Base-by-base conservation (phyloP, 2,329 filamentous ascomycete species). In the Arthrobotrys sphaeroides region DNA sequence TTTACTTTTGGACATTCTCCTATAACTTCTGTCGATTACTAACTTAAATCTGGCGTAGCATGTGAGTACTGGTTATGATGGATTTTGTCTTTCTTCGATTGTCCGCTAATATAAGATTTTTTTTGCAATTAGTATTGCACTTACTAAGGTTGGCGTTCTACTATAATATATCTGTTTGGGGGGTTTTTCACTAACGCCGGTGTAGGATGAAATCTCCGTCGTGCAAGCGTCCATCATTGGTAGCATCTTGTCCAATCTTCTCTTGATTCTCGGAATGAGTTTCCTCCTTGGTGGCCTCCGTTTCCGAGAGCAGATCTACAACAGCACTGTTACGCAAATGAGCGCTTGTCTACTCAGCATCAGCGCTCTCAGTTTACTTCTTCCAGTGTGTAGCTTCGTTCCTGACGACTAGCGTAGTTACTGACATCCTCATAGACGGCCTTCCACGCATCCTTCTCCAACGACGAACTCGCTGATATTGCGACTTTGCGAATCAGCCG, bases 261-360 rank as follows among this genome's bases (percentile, higher is more conserved):
- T 97, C 22, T 87, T 97, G 75, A 96, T 96, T 80, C 84, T 97
- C 79, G 94, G 94, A 80, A 97, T 97, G 93, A 90, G 90, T 69
- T 97, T 97, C 82, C 87, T 96, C 61, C 84, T 96, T 22, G 94
- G 94, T 80, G 94, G 93, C 77, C 84, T 97, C 65, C 90, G 93
- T 77, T 97, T 89, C 82, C 90, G 91, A 81, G 94, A 97, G 84
- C 94, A 91, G 88, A 90, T 97, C 77, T 97, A 97, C 84, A 97
- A 97, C 84, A 95, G 90, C 83, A 97, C 92, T 20, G 92, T 97
- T 72, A 97, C 93, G 0, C 93, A 97, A 82, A 97, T 97, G 92
- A 97, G 93, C 81, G 94, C 94, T 60, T 96, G 93, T 84, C 86
- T 97, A 79, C 87, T 97, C 79, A 96, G 92, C 85, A 83, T 97